Conservation (phyloP, 140 eudicot genomes). For the Ambrosia hybrid region DNA sequence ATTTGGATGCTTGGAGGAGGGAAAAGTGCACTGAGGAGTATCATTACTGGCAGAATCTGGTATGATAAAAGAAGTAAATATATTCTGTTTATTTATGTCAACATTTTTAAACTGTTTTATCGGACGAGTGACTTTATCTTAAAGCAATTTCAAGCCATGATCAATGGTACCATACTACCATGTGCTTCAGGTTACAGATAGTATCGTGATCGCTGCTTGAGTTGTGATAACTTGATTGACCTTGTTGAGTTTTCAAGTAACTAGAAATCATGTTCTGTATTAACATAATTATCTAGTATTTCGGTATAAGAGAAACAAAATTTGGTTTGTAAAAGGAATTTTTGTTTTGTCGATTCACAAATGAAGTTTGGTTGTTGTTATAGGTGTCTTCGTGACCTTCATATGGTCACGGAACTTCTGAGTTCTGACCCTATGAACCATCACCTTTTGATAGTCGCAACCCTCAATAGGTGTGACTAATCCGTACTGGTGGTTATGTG, state of each 20-base stretch:
- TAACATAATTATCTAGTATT: slow-evolving; percentile 5
- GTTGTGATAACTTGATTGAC: too few species aligned
- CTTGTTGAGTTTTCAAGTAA: background rate
- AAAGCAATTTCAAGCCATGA: too few species aligned
- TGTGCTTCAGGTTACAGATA: too few species aligned
- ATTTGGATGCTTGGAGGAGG: slow-evolving; percentile 97
- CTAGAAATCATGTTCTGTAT: background rate
- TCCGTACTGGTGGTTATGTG: background rate
- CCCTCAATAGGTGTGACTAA: background rate
- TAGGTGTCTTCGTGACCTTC: too few species aligned
- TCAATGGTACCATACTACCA: too few species aligned
- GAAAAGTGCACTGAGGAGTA: slow-evolving; percentile 90
- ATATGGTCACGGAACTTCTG: too few species aligned
- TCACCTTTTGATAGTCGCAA: background rate
- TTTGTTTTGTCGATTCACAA: too few species aligned
- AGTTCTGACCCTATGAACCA: too few species aligned
- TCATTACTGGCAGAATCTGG: slow-evolving; percentile 98
- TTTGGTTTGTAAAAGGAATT: background rate
- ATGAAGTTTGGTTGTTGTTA: too few species aligned
- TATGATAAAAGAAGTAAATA: slow-evolving; percentile 26
- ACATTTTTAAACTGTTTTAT: background rate
- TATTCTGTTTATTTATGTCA: background rate
- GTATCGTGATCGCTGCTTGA: too few species aligned
- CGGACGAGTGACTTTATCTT: too few species aligned
- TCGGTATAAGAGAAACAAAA: background rate